A percentile compares a stretch with the other conserved stretches of the same genome.
These are phyloP conservation scores for Coniella lustricola DNA, from an alignment of 2,329 filamentous ascomycete species.

Conservation along the genomic window DNA sequence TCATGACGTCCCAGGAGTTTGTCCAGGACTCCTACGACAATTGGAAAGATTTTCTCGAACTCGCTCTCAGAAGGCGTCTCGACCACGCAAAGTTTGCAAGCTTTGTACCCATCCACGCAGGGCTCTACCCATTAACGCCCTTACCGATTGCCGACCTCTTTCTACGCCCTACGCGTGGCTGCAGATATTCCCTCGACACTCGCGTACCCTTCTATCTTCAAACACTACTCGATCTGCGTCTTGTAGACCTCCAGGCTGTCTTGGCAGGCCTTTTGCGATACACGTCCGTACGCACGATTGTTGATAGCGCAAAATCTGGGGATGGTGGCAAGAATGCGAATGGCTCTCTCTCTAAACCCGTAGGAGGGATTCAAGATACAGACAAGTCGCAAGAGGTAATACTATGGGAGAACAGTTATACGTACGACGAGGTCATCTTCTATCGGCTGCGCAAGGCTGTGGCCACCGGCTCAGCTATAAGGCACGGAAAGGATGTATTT, in stretches of 20 bases:
- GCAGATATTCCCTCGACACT: constrained; percentile 48
- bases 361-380: constrained; percentile 9
- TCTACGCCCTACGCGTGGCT: constrained; percentile 44
- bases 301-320: constrained; percentile 22
- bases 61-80: constrained; percentile 44
- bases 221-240: constrained; percentile 41
- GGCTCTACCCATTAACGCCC: constrained; percentile 45
- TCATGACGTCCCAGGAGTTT: constrained; percentile 7
- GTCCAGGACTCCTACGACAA: constrained; percentile 23
- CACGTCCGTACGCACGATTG: constrained; percentile 40
- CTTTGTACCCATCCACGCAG: constrained; percentile 42
- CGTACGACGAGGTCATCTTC: constrained; percentile 81
- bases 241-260: constrained; percentile 48
- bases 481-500: constrained; percentile 39
- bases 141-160: constrained; percentile 49
- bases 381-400: constrained; percentile 19
- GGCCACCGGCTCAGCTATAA: constrained; percentile 45
- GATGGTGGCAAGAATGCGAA: constrained; percentile 9
- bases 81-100: constrained; percentile 46
- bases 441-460: constrained; percentile 90
- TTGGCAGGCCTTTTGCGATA: constrained; percentile 50
- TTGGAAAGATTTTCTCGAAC: constrained; percentile 46
- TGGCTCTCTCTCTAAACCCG: neutral
- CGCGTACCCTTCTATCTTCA: constrained; percentile 54
- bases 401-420: constrained; percentile 51